These are phyloP conservation scores for Paramecium tetraurelia DNA, from an alignment of 73 alveolate genomes.

Conservation along the genomic window DNA sequence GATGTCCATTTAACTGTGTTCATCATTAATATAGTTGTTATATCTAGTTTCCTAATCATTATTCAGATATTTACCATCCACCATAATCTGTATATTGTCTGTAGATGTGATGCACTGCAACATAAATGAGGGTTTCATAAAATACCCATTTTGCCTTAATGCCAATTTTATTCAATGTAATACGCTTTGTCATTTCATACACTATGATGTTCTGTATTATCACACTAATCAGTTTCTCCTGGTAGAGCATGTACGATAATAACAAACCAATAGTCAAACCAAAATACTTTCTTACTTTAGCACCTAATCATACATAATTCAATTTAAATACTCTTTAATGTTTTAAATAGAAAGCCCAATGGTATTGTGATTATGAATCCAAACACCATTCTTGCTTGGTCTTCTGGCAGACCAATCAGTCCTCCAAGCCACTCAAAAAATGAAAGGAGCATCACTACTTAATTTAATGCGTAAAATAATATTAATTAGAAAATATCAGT, in stretches of 20 bases:
- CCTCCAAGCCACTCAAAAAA: neutral
- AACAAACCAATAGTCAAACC: neutral
- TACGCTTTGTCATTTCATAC: neutral
- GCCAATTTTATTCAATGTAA: neutral
- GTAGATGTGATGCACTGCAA: constrained; percentile 52
- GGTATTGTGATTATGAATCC: constrained; percentile 33
- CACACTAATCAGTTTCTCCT: neutral
- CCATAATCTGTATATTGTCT: constrained; percentile 60
- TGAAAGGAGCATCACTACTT: neutral
- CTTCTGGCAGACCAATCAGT: neutral
- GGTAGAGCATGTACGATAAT: neutral
- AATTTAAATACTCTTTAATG: neutral
- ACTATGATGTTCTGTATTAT: neutral
- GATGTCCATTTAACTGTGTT: constrained; percentile 54
- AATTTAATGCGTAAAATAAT: neutral
- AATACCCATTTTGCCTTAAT: constrained; percentile 36
- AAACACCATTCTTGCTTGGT: constrained; percentile 16
- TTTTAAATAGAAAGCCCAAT: neutral
- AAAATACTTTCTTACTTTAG: neutral
- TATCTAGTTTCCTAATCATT: constrained; percentile 34
- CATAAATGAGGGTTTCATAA: neutral
- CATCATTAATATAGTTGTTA: constrained; percentile 58
- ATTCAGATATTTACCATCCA: constrained; percentile 36
- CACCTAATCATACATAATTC: neutral
- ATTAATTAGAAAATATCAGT: neutral